Evolutionary conservation across 148 eudicot species (phyloP), one percentile per base, ranked within the genome.

Genomic region (Silene uniflora): DNA sequence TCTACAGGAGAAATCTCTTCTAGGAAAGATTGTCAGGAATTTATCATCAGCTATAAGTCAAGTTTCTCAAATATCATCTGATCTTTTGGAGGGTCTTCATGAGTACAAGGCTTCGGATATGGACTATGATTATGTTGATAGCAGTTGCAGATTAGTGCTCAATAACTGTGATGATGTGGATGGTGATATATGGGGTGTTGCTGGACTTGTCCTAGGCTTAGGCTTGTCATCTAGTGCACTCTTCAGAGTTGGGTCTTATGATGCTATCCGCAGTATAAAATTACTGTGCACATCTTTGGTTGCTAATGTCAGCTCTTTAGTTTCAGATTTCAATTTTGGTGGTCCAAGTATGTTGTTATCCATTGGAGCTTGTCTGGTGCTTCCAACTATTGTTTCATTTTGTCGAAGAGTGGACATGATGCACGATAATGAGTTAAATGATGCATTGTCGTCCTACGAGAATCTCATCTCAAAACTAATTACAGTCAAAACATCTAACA

Each of bases 181-280:
- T 77, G 91, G 85, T 78, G 99, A 96, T 84, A 63, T 84, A 71
- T 96, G 99, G 98, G 99, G 96, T 79, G 83, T 88, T 79, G 86
- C 98, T 73, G 98, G 98, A 76, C 91, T 91, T 76, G 77, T 96
- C 74, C 74, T 91, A 44, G 99, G 99, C 77, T 86, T 96, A 77
- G 98, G 93, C 73, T 77, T 79, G 84, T 82, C 87, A 79, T 80
- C 87, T 67, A 84, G 85, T 67, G 97, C 96, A 75, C 76, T 96
- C 71, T 92, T 88, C 73, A 81, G 90, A 83, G 88, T 88, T 14
- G 99, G 97, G 9, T 85, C 89, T 61, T 78, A 86, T 74, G 97
- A 96, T 73, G 85, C 86, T 56, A 88, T 92, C 62, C 78, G 74
- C 56, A 81, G 83, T 75, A 75, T 96, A 74, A 92, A 89, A 88